Base-by-base conservation (phyloP, 345 rosid species). In the Iberis pinnata region DNA sequence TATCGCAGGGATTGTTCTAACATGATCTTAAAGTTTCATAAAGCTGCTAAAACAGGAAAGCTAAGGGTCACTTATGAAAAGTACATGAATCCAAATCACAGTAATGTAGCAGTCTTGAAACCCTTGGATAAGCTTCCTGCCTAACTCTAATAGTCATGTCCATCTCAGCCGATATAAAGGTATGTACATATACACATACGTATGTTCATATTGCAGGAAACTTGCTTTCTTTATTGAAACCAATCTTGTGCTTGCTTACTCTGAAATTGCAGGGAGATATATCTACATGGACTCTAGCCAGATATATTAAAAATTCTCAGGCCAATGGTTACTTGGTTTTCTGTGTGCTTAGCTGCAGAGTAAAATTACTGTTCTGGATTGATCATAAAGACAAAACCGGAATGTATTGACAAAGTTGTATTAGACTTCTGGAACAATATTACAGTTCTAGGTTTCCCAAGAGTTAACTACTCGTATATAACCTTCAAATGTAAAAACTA, bases 51-150 rank as follows among this genome's bases (percentile, higher is more conserved):
- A 50, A 69, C 63, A 18, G 77, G 82, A 32, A 78, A 67, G 20
- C 58, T 83, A 61, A 77, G 70, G 65, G 96, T 92, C 40, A 77
- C 94, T 10, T 79, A 69, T 45, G 95, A 84, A 58, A 90, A 90
- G 68, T 87, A 82, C 74, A 70, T 44, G 65, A 70, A 71, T 22
- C 52, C 77, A 45, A 76, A 75, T 36, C 70, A 48, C 32, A 58
- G 81, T 35, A 32, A 68, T 19, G 89, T 79, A 14, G 87, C 96
- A 16, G 68, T 70, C 36, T 75, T 90, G 64, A 75, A 68, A 61
- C 83, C 96, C 36, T 70, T 79, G 76, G 78, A 69, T 22, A 65
- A 33, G 52, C 72, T 67, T 43, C 70, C 70, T 59, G 48, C 8
- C 33, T 29, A 29, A 29, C 2, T 29, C 33, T 4, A 29, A 29